phyloP scores from a whole-genome alignment of 768 basidiomycete species.

The Lentinus tigrinus region DNA sequence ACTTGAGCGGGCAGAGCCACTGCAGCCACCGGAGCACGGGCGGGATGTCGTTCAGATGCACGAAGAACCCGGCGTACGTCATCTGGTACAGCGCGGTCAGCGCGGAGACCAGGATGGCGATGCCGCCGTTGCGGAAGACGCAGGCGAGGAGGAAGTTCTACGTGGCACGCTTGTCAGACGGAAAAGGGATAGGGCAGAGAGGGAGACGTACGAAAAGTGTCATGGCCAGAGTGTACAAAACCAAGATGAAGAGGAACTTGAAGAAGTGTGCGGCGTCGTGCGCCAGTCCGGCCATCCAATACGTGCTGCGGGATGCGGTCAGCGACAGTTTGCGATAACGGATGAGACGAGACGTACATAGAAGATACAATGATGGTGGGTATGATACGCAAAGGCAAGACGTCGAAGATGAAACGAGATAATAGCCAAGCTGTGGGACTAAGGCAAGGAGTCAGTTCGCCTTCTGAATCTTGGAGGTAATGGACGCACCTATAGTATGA shows the following conservation, averaged over 20 bases:
- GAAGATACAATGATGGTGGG: slow-evolving; percentile 86
- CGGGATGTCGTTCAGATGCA: slow-evolving; percentile 81
- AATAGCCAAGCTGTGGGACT: slow-evolving; percentile 91
- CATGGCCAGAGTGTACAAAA: slow-evolving; percentile 81
- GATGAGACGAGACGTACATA: slow-evolving; percentile 51
- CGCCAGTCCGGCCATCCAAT: slow-evolving; percentile 94
- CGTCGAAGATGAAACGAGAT: slow-evolving; percentile 85
- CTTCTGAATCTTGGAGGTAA: background rate
- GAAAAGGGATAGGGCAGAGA: background rate
- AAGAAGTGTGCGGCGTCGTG: slow-evolving; percentile 81
- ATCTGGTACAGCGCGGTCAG: slow-evolving; percentile 75
- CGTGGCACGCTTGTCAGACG: background rate
- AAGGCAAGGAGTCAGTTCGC: background rate
- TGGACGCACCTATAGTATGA: slow-evolving; percentile 73
- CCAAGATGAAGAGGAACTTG: slow-evolving; percentile 90
- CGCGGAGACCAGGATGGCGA: slow-evolving; percentile 87
- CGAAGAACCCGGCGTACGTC: slow-evolving; percentile 92
- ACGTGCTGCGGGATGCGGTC: slow-evolving; percentile 48
- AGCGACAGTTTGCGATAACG: background rate
- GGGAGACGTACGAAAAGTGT: slow-evolving; percentile 70
- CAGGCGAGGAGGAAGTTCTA: slow-evolving; percentile 91
- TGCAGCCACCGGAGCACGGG: slow-evolving; percentile 92
- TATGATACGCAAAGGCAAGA: slow-evolving; percentile 83
- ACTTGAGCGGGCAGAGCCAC: slow-evolving; percentile 86
- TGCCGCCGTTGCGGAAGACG: slow-evolving; percentile 80